Evolutionary conservation across 2,329 filamentous ascomycete species (phyloP).

Genomic region (Aureobasidium vineae): DNA sequence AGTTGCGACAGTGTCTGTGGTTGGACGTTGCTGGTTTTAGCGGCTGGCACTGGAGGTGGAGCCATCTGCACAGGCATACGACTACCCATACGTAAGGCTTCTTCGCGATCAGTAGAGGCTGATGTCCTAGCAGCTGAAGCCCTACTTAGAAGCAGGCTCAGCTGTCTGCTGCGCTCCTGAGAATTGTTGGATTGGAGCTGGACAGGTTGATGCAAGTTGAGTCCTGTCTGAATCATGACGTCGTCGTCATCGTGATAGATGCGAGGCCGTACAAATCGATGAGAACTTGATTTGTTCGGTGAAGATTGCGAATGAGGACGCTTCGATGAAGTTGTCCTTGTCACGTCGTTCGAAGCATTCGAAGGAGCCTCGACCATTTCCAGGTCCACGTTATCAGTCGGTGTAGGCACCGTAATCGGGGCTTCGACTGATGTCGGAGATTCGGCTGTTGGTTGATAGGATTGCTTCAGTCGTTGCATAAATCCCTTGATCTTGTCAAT

Average conservation of each 20-base stretch:
- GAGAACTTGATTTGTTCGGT: conserved; percentile 20
- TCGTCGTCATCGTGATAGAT: conserved; percentile 29
- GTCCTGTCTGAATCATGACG: conserved; percentile 32
- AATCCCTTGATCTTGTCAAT: not conserved
- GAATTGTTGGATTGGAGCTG: conserved; percentile 3
- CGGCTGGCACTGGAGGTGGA: not conserved
- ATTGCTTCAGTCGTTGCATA: not conserved
- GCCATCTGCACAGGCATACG: conserved; percentile 2
- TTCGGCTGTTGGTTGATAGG: not conserved
- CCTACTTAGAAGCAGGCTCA: not conserved
- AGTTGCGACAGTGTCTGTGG: not conserved
- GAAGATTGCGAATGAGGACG: conserved; percentile 26
- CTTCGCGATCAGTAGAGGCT: not conserved
- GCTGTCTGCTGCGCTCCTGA: not conserved
- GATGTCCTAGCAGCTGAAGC: not conserved
- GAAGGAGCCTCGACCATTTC: not conserved
- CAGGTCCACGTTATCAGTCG: not conserved
- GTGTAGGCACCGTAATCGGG: not conserved
- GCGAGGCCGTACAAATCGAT: conserved; percentile 4
- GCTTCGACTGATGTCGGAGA: not conserved
- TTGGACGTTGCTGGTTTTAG: not conserved
- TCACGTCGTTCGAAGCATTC: no score
- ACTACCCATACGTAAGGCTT: conserved; percentile 4
- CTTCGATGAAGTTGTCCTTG: conserved; percentile 20
- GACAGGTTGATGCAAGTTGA: conserved; percentile 34